Evolutionary conservation across 257 asterid species (phyloP), one percentile per base, ranked within the genome.

Genomic region (Solanum rostratum): DNA sequence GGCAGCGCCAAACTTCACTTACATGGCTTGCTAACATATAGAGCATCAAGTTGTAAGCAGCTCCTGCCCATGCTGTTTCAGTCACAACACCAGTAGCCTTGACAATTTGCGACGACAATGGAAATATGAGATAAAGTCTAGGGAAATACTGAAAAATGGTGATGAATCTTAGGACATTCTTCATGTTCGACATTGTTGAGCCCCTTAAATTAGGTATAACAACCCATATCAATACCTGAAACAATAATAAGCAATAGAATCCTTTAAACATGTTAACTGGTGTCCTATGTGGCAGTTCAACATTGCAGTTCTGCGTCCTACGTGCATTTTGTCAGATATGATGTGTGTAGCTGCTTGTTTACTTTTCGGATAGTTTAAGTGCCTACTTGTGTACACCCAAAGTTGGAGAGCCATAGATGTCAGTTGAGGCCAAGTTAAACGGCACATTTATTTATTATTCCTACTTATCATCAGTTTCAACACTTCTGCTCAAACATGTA

Each of bases 21-120:
- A 96, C 97, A 89, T 96, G 98, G 95, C 98, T 93, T 83, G 99
- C 98, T 70, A 96, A 84, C 96, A 96, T 96, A 92, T 92, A 96
- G 49, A 94, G 95, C 92, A 96, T 91, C 92, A 96, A 91, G 84
- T 96, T 95, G 63, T 96, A 96, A 84, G 98, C 98, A 79, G 99
- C 98, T 52, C 98, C 98, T 4, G 98, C 98, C 99, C 99, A 95
- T 4, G 98, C 97, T 1, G 98, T 95, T 87, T 93, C 94, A 20
- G 99, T 95, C 84, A 93, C 97, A 86, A 96, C 97, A 83, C 98
- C 98, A 5, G 98, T 92, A 78, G 97, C 92, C 89, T 93, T 91
- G 82, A 95, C 93, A 53, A 95, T 96, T 93, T 95, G 96, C 1
- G 96, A 88, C 7, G 98, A 93, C 83, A 95, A 90, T 1, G 98